Base-by-base conservation (phyloP, 495 filamentous ascomycete genomes). In the Arthonia radiata region DNA sequence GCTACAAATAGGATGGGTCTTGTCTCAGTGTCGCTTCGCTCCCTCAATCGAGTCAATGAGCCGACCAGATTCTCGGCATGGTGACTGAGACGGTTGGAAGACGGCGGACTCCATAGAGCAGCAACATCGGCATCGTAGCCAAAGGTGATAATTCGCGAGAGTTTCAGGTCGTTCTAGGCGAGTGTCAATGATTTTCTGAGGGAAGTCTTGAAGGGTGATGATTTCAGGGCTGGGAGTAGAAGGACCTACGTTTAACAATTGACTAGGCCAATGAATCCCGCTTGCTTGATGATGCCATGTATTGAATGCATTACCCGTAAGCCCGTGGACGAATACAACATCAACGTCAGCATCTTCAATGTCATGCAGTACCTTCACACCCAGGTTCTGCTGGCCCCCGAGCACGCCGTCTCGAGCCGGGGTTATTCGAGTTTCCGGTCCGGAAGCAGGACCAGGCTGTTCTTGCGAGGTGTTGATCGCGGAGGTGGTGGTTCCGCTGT, bases 71-170 rank as follows among this genome's bases (percentile, higher is more conserved):
- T 78, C 41, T 82, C 70, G 4, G 79, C 79, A 48, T 90, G 79
- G 37, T 79, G 70, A 33, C 74, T 68, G 32, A 90, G 65, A 37
- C 69, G 70, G 44, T 82, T 79, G 25, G 67, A 67, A 25, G 70
- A 61, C 31, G 42, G 11, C 47, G 56, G 17, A 59, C 56, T 25
- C 64, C 65, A 8, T 25, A 72, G 68, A 0, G 64, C 44, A 22
- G 66, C 64, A 17, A 82, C 72, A 37, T 77, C 69, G 24, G 75
- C 71, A 39, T 90, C 77, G 42, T 86, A 90, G 3, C 79, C 79
- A 40, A 82, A 89, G 4, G 73, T 71, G 26, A 90, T 46, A 19
- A 90, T 61, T 17, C 81, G 61, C n/a, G n/a, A n/a, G 13, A 69
- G 66, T 29, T 61, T 64, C 25, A 59, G 55, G 14, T 18, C 59